These are phyloP conservation scores for Aspergillus mulundensis DNA, from an alignment of 495 filamentous ascomycete genomes.

Conservation along the genomic window DNA sequence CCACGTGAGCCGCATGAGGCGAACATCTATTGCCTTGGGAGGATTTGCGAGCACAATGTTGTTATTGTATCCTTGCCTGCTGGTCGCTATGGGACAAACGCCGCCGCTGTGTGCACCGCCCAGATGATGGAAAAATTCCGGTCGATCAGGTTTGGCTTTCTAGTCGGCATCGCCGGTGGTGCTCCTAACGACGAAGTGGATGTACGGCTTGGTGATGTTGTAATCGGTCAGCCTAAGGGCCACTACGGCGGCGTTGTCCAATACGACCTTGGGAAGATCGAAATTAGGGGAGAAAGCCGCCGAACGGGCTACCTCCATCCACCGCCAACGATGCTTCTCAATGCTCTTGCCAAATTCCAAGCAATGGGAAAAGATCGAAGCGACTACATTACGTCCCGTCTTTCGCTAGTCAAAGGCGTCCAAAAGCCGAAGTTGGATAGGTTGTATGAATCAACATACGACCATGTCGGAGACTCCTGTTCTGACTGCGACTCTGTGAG, in stretches of 20 bases:
- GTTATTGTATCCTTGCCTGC: conserved; percentile 29
- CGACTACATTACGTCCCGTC: neutral
- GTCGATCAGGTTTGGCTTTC: conserved; percentile 23
- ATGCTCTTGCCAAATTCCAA: conserved; percentile 15
- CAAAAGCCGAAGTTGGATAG: neutral
- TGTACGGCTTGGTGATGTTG: conserved; percentile 35
- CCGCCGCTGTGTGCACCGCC: conserved; percentile 18
- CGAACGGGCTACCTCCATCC: conserved; percentile 32
- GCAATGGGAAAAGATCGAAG: neutral
- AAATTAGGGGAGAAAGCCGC: conserved; percentile 19
- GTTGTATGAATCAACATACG: neutral
- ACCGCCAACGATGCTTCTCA: conserved; percentile 27
- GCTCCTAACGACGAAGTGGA: conserved; percentile 22
- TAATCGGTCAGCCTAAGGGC: conserved; percentile 24
- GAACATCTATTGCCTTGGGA: conserved; percentile 33
- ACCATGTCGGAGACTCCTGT: conserved; percentile 18
- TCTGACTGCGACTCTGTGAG: conserved; percentile 12
- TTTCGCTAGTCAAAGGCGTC: neutral
- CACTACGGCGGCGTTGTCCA: conserved; percentile 22
- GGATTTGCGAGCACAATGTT: conserved; percentile 22
- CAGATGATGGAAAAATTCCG: conserved; percentile 15
- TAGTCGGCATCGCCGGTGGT: conserved; percentile 36
- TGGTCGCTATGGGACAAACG: conserved; percentile 22
- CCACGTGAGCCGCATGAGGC: conserved; percentile 14
- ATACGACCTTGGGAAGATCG: conserved; percentile 38